Evolutionary conservation across 345 rosid species (phyloP).

Genomic region (Eucalyptus globulus): DNA sequence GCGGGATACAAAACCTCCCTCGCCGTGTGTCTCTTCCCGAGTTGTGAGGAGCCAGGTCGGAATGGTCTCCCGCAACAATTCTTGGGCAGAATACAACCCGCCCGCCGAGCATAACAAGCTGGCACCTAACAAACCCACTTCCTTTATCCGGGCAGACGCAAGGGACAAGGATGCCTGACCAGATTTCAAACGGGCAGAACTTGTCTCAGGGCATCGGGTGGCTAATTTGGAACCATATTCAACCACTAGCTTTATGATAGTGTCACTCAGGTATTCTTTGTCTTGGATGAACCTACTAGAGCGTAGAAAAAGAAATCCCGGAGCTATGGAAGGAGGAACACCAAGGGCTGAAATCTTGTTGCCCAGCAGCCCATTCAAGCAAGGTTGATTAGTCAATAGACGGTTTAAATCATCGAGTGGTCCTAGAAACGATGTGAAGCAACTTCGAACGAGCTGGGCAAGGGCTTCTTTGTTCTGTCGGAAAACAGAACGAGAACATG

Average conservation of each 20-base stretch:
- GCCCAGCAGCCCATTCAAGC: constrained; percentile 39
- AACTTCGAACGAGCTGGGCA: constrained; percentile 42
- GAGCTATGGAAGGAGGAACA: constrained; percentile 21
- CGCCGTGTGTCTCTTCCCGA: constrained; percentile 7
- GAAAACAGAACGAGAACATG: constrained; percentile 46
- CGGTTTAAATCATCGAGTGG: constrained; percentile 7
- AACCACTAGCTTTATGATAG: constrained; percentile 31
- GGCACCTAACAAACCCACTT: constrained; percentile 47
- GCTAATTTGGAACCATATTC: constrained; percentile 36
- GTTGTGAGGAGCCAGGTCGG: constrained; percentile 48
- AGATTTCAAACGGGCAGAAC: constrained; percentile 21
- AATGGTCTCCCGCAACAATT: constrained; percentile 31
- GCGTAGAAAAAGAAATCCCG: constrained; percentile 54
- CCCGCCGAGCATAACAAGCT: constrained; percentile 42
- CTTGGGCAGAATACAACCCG: constrained; percentile 27
- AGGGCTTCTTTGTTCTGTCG: constrained; percentile 38
- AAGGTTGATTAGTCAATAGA: constrained; percentile 13
- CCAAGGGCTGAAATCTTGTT: constrained; percentile 5
- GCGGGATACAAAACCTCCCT: constrained; percentile 8
- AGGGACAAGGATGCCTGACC: constrained; percentile 29
- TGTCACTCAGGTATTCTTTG: constrained; percentile 15
- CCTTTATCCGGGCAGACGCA: constrained; percentile 35
- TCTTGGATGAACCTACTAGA: constrained; percentile 33
- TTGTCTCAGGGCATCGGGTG: constrained; percentile 4
- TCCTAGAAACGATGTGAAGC: constrained; percentile 48